A percentile compares a stretch with the other conserved stretches of the same genome.
Conservation (phyloP, 2,329 filamentous ascomycete genomes). For the Nothophoma quercina region DNA sequence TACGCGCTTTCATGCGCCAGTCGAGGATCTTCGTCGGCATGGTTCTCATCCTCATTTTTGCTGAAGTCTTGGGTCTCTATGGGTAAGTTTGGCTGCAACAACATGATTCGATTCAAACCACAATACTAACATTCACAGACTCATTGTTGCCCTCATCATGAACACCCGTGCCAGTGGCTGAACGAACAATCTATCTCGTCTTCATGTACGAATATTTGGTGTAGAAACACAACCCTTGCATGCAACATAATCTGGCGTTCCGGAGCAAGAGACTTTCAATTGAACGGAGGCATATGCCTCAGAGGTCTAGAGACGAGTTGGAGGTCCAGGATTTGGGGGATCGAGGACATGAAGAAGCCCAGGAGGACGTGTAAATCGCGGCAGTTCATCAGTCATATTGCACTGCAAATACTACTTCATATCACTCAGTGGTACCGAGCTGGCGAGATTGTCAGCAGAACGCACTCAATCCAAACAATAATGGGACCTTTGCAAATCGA, state of each 20-base stretch:
- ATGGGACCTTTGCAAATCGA: background rate
- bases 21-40: conserved; percentile 97
- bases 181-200: conserved; percentile 14
- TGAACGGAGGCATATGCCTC: background rate
- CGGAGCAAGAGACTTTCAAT: conserved; percentile 3
- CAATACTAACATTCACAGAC: conserved; percentile 57
- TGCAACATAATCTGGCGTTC: conserved; percentile 20
- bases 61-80: conserved; percentile 95
- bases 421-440: background rate
- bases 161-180: conserved; percentile 81
- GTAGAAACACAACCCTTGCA: conserved; percentile 25
- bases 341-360: background rate
- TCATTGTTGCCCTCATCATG: conserved; percentile 92
- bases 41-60: conserved; percentile 98
- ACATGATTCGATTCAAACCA: background rate
- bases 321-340: background rate
- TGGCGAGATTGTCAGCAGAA: background rate
- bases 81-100: conserved; percentile 66
- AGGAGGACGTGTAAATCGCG: background rate
- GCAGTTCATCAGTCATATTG: background rate
- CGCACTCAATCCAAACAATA: background rate
- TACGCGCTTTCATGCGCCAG: conserved; percentile 95
- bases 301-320: no score
- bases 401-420: background rate
- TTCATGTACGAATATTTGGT: conserved; percentile 42